Evolutionary conservation across 176 grass and related monocot species (phyloP).

Genomic region (Alloteropsis semialata): DNA sequence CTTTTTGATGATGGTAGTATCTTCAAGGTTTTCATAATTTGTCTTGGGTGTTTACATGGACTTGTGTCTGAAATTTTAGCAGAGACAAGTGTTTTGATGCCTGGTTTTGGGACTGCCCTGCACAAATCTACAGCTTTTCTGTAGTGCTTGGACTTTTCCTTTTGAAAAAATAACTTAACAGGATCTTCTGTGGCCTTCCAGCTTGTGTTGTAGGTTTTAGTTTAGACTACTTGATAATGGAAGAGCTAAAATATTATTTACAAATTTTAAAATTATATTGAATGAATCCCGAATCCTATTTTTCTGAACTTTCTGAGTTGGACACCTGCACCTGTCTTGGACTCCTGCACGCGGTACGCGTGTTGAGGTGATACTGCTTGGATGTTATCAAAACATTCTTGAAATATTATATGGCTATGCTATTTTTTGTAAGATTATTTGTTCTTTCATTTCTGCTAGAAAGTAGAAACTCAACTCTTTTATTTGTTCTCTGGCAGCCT

Average conservation of each 20-base stretch:
- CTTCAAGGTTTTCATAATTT: not conserved
- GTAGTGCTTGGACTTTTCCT: not conserved
- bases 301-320: not conserved
- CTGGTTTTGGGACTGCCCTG: not conserved
- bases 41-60: too few species aligned
- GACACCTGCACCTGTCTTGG: not conserved
- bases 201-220: not conserved
- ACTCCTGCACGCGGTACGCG: not conserved
- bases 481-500: slow-evolving; percentile 52
- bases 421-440: slow-evolving; percentile 7
- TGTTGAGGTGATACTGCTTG: not conserved
- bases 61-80: too few species aligned
- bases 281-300: not conserved
- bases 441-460: not conserved
- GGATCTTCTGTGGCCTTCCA: not conserved
- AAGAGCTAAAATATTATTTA: not conserved
- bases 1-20: not conserved
- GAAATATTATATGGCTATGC: not conserved
- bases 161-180: not conserved
- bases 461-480: slow-evolving; percentile 20
- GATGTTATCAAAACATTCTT: not conserved
- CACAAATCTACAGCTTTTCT: not conserved
- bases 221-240: not conserved
- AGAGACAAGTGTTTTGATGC: not conserved
- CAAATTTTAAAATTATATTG: not conserved